Evolutionary conservation across 495 filamentous ascomycete species (phyloP), one percentile per base, ranked within the genome.

Genomic region (Amniculicola lignicola): DNA sequence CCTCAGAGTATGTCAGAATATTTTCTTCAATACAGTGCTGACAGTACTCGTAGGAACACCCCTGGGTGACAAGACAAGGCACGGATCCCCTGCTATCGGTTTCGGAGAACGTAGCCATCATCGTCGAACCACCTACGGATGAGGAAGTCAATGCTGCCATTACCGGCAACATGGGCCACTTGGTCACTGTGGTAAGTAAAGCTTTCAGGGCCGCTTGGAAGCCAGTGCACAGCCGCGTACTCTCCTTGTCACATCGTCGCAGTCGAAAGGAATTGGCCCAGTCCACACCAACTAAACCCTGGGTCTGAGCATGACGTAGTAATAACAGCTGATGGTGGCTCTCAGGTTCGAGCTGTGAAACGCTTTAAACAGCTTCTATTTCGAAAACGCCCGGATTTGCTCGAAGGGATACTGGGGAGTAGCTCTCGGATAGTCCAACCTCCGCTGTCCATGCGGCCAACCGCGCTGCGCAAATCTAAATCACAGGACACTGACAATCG

Each of bases 111-210:
- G 95, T 87, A 12, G 79, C 87, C 15, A 79, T 90, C 52, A 70
- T 87, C 7, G 77, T 97, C 19, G 85, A 86, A 31, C 74, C 80
- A 5, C 92, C 93, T 2, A 97, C 90, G 24, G 83, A 90, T 45
- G 86, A 89, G 47, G 93, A 98, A 69, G 80, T 95, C 63, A 87
- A 93, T 54, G 80, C 83, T 39, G 94, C 94, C 21, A 96, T 98
- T 49, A 97, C 93, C 0, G 79, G 78, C 7, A 94, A 87, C 59
- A 87, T 98, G 74, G 82, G 79, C 42, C 83, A 91, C 59, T 75
- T 96, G 3, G 72, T 97, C 51, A 85, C 84, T 21, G 85, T 98
- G 57, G 90, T 95, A 81, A 67, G 87, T 61, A 2, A 6, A 72
- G 6, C 16, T 19, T 6, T 11, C 29, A 33, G 29, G 7, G n/a